These are phyloP conservation scores for Biancaea sappan DNA, from an alignment of 306 rosid species.

Conservation along the genomic window DNA sequence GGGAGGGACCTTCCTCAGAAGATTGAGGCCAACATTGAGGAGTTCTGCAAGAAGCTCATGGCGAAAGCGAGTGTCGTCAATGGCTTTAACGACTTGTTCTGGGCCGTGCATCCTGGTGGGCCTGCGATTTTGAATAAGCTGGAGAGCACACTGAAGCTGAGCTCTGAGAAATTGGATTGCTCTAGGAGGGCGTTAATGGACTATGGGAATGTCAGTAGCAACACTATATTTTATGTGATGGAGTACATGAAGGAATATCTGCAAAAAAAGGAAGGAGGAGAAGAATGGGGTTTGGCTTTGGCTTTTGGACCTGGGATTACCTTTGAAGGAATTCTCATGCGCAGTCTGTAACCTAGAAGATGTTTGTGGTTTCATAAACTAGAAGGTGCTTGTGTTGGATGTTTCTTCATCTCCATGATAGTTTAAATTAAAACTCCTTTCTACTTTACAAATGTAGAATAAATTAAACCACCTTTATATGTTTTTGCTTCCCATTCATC, in stretches of 20 bases:
- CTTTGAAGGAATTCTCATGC: conserved; percentile 92
- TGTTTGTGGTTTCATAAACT: no score
- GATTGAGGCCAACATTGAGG: conserved; percentile 89
- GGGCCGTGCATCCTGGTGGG: conserved; percentile 98
- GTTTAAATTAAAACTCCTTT: conserved; percentile 1
- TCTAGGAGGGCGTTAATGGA: conserved; percentile 85
- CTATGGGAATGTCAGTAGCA: conserved; percentile 92
- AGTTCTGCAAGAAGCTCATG: conserved; percentile 72
- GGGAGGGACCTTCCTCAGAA: conserved; percentile 95
- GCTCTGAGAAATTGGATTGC: conserved; percentile 66
- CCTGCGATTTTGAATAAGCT: conserved; percentile 88
- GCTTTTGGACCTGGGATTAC: conserved; percentile 99
- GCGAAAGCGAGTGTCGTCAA: conserved; percentile 35
- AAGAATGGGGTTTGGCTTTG: conserved; percentile 94
- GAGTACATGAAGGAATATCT: conserved; percentile 82
- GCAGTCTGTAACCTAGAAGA: conserved; percentile 58
- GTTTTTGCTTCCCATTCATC: background rate
- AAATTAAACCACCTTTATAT: background rate
- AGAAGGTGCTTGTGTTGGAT: no score
- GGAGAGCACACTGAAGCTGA: conserved; percentile 57
- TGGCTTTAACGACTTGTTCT: conserved; percentile 75
- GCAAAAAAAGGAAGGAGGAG: conserved; percentile 27
- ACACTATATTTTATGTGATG: conserved; percentile 87
- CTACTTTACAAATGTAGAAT: conserved; percentile 22
- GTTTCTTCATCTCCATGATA: background rate